A percentile compares a stretch with the other conserved stretches of the same genome.
Conservation (phyloP, 108 stramenopile genomes). For the Nitzschia putrida region DNA sequence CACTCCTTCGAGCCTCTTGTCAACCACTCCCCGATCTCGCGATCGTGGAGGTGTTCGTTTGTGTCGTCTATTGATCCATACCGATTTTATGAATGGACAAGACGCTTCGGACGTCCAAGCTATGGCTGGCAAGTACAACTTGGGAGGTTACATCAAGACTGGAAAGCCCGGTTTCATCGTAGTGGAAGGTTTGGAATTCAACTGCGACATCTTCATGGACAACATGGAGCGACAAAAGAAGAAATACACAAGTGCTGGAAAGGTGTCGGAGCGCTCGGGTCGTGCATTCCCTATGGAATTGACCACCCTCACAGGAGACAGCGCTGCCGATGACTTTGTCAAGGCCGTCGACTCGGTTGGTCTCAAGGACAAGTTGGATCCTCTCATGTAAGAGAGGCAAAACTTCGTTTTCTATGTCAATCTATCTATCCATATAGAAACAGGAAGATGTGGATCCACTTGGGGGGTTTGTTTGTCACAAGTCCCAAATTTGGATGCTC, state of each 20-base stretch:
- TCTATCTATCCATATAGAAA: too few species aligned
- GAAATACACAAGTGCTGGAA: slow-evolving; percentile 37
- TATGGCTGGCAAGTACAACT: slow-evolving; percentile 53
- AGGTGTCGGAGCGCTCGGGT: slow-evolving; percentile 41
- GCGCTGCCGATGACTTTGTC: slow-evolving; percentile 30
- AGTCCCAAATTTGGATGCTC: too few species aligned
- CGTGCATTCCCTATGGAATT: slow-evolving; percentile 48
- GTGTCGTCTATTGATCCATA: slow-evolving; percentile 33
- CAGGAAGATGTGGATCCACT: too few species aligned
- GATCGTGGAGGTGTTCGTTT: slow-evolving; percentile 45
- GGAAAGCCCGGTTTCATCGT: slow-evolving; percentile 67
- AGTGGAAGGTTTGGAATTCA: slow-evolving; percentile 61
- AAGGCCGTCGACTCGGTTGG: slow-evolving; percentile 41
- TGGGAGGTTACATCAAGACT: slow-evolving; percentile 65
- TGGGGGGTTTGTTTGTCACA: too few species aligned
- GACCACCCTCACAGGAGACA: slow-evolving; percentile 27
- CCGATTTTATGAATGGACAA: slow-evolving; percentile 13
- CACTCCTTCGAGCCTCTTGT: slow-evolving; percentile 2
- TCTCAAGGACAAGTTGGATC: slow-evolving; percentile 35
- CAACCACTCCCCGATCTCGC: slow-evolving; percentile 25
- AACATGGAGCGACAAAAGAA: slow-evolving; percentile 51
- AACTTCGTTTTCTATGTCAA: too few species aligned
- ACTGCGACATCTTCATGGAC: slow-evolving; percentile 54
- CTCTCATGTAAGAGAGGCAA: slow-evolving; percentile 17
- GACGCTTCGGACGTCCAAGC: slow-evolving; percentile 33